Evolutionary conservation across 2,329 filamentous ascomycete genomes (phyloP), one percentile per base, ranked within the genome.

Genomic region (Ophiostoma ulmi): DNA sequence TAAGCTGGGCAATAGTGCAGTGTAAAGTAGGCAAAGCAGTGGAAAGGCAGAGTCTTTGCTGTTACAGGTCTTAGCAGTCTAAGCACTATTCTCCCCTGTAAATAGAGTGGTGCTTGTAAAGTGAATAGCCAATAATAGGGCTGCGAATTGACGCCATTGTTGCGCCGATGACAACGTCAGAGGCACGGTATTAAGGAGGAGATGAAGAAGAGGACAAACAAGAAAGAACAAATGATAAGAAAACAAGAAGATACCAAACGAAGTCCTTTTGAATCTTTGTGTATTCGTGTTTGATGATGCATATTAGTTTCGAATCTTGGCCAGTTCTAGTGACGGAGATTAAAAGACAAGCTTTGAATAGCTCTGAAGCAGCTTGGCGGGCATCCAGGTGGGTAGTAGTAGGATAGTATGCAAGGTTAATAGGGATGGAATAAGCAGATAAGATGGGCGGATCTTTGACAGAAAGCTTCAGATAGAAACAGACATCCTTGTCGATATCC

Each of bases 61-160:
- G 17, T 44, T 44, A 14, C 17, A 26, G 26, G 26, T 26, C 26
- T 26, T 26, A 26, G 26, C 26, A 26, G 26, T 26, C 26, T 26
- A 26, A 26, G 26, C 26, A 14, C 11, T 11, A 35, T 17, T 31
- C 35, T 61, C 4, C 7, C 22, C 22, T 35, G 58, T 26, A 35
- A 17, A 63, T 26, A 26, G n/a, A 14, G 58, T 63, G 35, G 31
- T 64, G 61, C 61, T n/a, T 35, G 22, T 17, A 8, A 17, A 35
- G 10, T 31, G 11, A 26, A 22, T 38, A 14, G n/a, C 64, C 64
- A 67, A 67, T 67, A 13, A 22, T 8, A 20, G 20, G 64, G 35
- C 64, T 10, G 64, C 5, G n/a, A 67, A 67, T 44, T 67, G 64
- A 67, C 64, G 64, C 64, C 64, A 67, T 67, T 22, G 38, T 31